Percentiles rank a stretch among this genome's conserved stretches.
These are phyloP conservation scores for Teunomyces panamensis DNA, from an alignment of 805 yeast species.

Conservation along the genomic window DNA sequence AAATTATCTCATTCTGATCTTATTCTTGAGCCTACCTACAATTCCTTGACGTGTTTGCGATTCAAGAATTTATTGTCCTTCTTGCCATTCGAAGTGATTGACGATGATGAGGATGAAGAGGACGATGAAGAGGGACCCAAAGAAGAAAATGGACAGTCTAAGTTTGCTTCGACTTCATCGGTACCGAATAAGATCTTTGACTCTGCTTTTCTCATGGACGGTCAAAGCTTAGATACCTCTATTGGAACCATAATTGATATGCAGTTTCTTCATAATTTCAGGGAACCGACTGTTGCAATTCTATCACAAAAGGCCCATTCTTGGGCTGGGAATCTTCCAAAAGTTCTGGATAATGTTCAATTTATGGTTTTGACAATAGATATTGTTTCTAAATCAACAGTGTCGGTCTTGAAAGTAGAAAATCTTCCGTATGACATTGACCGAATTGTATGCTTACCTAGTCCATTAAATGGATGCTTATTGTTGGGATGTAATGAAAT, in stretches of 20 bases:
- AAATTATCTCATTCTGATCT: slow-evolving; percentile 42
- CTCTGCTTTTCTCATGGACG: slow-evolving; percentile 59
- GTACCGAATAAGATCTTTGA: slow-evolving; percentile 30
- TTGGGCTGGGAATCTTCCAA: slow-evolving; percentile 75
- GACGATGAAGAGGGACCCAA: slow-evolving; percentile 32
- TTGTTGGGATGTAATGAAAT: slow-evolving; percentile 73
- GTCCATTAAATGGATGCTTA: slow-evolving; percentile 68
- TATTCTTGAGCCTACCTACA: slow-evolving; percentile 57
- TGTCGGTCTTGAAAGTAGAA: slow-evolving; percentile 62
- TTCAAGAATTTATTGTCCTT: slow-evolving; percentile 70
- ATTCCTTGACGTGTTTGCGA: slow-evolving; percentile 53
- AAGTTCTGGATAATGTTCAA: slow-evolving; percentile 58
- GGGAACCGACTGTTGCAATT: slow-evolving; percentile 80
- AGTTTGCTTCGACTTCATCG: neutral
- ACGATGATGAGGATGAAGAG: slow-evolving; percentile 39
- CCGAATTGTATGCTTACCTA: slow-evolving; percentile 57
- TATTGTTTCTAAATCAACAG: slow-evolving; percentile 51
- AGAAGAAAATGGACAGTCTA: slow-evolving; percentile 6
- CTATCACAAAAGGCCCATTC: slow-evolving; percentile 53
- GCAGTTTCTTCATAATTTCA: slow-evolving; percentile 67
- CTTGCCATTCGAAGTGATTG: slow-evolving; percentile 56
- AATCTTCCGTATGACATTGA: slow-evolving; percentile 75
- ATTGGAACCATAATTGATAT: slow-evolving; percentile 67
- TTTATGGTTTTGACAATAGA: slow-evolving; percentile 70
- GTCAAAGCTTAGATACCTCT: slow-evolving; percentile 52